Conservation (phyloP, 192 early-diverging fungal species). For the Coemansia biformis region DNA sequence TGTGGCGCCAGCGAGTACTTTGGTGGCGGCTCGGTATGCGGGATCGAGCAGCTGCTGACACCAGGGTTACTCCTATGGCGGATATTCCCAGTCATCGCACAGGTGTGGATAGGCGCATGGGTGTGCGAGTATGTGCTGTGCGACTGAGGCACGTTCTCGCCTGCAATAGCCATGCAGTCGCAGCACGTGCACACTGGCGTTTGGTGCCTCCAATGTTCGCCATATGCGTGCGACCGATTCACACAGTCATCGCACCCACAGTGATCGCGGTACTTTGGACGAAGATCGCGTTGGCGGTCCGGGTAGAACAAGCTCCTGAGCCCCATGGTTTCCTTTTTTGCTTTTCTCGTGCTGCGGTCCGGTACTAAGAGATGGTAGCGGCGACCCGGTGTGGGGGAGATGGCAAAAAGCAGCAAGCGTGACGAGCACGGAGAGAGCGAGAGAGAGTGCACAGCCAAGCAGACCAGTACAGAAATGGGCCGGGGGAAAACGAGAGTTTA, state of each 20-base stretch:
- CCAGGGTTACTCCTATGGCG: conserved; percentile 2
- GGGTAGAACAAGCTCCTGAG: conserved; percentile 36
- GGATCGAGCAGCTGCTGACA: background rate
- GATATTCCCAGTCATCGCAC: conserved; percentile 20
- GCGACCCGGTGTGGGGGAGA: too few relatives aligned
- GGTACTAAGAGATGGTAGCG: too few relatives aligned
- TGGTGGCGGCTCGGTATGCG: conserved; percentile 18
- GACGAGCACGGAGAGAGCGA: too few relatives aligned
- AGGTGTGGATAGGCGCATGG: conserved; percentile 29
- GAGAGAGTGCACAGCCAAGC: too few relatives aligned
- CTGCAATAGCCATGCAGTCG: conserved; percentile 46
- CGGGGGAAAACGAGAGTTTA: too few relatives aligned
- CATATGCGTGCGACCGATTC: conserved; percentile 17
- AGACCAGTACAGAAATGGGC: too few relatives aligned
- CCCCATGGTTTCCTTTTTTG: conserved; percentile 16
- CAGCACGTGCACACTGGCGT: conserved; percentile 45
- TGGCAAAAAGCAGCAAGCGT: too few relatives aligned
- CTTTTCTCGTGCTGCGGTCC: background rate
- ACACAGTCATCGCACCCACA: conserved; percentile 40
- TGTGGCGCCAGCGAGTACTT: conserved; percentile 45
- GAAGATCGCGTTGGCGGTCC: conserved; percentile 21
- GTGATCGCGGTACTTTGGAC: conserved; percentile 33
- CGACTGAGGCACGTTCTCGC: conserved; percentile 29
- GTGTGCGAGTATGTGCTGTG: conserved; percentile 33
- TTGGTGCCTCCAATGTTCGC: conserved; percentile 33